These are phyloP conservation scores for Chytriomyces sp. DNA, from an alignment of 192 early-diverging fungal genomes.

Conservation along the genomic window DNA sequence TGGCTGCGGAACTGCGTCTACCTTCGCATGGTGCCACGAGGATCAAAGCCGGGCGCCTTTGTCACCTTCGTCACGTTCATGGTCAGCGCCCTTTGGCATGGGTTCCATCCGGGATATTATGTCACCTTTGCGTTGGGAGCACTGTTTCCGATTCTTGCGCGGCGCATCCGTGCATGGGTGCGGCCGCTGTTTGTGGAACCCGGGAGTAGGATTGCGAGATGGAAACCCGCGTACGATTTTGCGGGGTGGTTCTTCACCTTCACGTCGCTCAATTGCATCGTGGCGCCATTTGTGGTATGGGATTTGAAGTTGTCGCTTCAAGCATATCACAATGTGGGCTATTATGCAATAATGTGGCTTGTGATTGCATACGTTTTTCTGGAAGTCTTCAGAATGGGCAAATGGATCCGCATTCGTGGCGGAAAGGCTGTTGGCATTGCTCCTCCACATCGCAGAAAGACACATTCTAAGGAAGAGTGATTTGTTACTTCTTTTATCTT, in stretches of 20 bases:
- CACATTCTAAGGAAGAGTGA: background rate
- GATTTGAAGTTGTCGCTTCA: constrained; percentile 17
- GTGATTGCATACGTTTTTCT: constrained; percentile 25
- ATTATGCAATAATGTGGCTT: constrained; percentile 26
- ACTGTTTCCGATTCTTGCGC: constrained; percentile 56
- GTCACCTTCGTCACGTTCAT: constrained; percentile 79
- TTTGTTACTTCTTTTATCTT: background rate
- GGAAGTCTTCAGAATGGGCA: constrained; percentile 23
- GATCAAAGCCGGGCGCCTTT: constrained; percentile 50
- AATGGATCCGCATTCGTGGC: constrained; percentile 5
- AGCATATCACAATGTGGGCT: constrained; percentile 29
- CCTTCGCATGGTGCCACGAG: constrained; percentile 58
- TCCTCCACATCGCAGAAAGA: background rate
- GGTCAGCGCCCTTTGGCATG: constrained; percentile 93
- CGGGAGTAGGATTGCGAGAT: constrained; percentile 31
- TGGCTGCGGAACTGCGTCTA: constrained; percentile 92
- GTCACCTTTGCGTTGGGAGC: constrained; percentile 53
- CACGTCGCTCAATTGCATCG: constrained; percentile 40
- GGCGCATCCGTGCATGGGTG: constrained; percentile 62
- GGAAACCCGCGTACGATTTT: constrained; percentile 68
- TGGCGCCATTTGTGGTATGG: constrained; percentile 41
- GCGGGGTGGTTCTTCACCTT: constrained; percentile 59
- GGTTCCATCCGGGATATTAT: constrained; percentile 78
- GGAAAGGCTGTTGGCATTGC: constrained; percentile 23
- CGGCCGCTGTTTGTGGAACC: constrained; percentile 60